Evolutionary conservation across 2,329 filamentous ascomycete genomes (phyloP), one percentile per base, ranked within the genome.

Genomic region (Penicillium sp.): DNA sequence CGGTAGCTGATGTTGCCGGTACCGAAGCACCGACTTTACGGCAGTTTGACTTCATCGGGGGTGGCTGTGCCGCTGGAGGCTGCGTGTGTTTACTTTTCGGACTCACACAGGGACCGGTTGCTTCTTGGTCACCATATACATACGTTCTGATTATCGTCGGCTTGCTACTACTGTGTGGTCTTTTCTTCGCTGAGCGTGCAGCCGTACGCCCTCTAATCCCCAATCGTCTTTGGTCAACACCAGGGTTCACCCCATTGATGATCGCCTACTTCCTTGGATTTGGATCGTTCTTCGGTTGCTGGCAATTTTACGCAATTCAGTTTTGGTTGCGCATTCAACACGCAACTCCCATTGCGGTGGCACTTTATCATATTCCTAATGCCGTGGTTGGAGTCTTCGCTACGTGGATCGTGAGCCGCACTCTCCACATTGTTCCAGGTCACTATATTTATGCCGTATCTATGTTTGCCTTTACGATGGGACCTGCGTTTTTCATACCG

Each of bases 21-120:
- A 63, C 58, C 19, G 65, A 71, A 62, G 64, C 61, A 6, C 60
- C 72, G 59, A 54, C 65, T 55, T 61, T 77, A 9, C 66, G 68
- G 8, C 65, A 72, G 43, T 71, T 72, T 44, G 69, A 72, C 44
- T 76, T 71, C 21, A 64, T 78, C 6, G 82, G 82, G 11, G 76
- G 76, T 6, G 57, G 74, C 4, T 71, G 76, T 3, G 83, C 82
- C 5, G 76, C 84, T 6, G 71, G 73, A 3, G 80, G 77, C 7
- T 74, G 84, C 55, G 75, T 84, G 3, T 74, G 84, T n/a, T 75
- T 85, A 61, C 83, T 85, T 55, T 81, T 85, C 51, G 81, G 82
- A 0, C 81, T 82, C 71, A 85, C 84, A 39, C 80, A 83, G 63
- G 80, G 79, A 3, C 76, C 79, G 0, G 74, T 79, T 1, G 78